Conservation (phyloP, 306 rosid genomes). For the Castanopsis chinensis region DNA sequence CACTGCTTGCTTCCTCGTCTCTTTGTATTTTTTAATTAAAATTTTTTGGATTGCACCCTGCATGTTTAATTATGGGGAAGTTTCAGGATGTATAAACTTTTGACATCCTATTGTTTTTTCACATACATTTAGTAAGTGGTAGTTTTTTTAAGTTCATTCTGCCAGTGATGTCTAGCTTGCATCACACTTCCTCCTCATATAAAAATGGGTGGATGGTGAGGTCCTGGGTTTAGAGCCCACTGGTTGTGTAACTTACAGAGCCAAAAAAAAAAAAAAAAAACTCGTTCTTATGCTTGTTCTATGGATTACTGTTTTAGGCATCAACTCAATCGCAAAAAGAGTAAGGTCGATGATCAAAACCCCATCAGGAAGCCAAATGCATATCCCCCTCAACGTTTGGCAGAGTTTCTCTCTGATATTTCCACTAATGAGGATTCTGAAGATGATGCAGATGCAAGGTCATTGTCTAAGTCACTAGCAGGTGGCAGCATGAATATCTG, state of each 20-base stretch:
- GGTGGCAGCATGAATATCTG: conserved; percentile 83
- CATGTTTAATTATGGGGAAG: conserved; percentile 5
- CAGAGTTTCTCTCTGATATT: conserved; percentile 38
- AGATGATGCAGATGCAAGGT: conserved; percentile 50
- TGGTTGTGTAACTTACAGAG: too few relatives aligned
- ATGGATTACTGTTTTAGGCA: conserved; percentile 50
- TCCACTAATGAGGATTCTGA: conserved; percentile 50
- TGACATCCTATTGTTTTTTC: background rate
- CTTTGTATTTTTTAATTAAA: background rate
- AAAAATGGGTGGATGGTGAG: too few relatives aligned
- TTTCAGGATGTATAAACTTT: conserved; percentile 5
- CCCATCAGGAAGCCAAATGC: conserved; percentile 46
- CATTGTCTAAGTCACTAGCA: conserved; percentile 71
- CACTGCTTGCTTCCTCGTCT: conserved; percentile 2
- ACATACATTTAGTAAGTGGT: background rate
- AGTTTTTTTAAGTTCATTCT: background rate
- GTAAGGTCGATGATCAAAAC: conserved; percentile 43
- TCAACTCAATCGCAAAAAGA: conserved; percentile 72
- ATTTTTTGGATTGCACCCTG: background rate
- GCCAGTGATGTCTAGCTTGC: too few relatives aligned
- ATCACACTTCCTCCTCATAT: too few relatives aligned
- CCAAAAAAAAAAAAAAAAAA: too few relatives aligned
- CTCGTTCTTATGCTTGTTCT: conserved; percentile 12
- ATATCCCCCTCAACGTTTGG: conserved; percentile 38
- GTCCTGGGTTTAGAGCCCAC: too few relatives aligned